Conservation (phyloP, 352 stramenopile species). For the Phytophthora pluvialis region DNA sequence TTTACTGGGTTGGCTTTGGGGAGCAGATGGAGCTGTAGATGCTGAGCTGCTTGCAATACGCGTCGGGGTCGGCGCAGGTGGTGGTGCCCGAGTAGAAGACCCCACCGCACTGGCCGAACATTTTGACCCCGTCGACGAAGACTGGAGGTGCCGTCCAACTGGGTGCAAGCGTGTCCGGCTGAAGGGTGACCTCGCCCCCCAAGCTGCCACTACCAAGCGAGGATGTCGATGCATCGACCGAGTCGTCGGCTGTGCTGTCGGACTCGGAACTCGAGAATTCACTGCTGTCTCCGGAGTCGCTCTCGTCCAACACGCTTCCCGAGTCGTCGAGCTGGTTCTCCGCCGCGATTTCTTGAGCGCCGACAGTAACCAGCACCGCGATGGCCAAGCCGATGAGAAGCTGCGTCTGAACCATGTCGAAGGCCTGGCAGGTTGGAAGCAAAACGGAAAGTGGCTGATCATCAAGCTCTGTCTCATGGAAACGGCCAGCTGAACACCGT, state of each 20-base stretch:
- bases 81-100: conserved; percentile 31
- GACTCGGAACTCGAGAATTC: conserved; percentile 8
- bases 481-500: conserved; percentile 4
- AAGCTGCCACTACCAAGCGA: background rate
- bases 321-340: background rate
- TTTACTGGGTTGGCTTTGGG: conserved; percentile 9
- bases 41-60: conserved; percentile 28
- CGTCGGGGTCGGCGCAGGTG: conserved; percentile 24
- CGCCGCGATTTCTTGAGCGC: background rate
- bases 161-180: conserved; percentile 2
- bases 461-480: background rate
- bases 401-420: conserved; percentile 7
- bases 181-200: background rate
- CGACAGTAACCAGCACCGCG: background rate
- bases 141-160: conserved; percentile 7
- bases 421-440: background rate
- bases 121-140: conserved; percentile 22
- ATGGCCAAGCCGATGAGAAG: conserved; percentile 4
- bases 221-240: background rate
- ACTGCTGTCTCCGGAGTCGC: background rate
- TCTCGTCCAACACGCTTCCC: background rate
- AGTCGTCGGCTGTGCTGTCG: background rate
- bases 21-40: conserved; percentile 36
- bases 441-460: conserved; percentile 20
- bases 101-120: conserved; percentile 31